These are phyloP conservation scores for Cystobasidium slooffiae DNA, from an alignment of 1,284 basidiomycete genomes.

Conservation along the genomic window DNA sequence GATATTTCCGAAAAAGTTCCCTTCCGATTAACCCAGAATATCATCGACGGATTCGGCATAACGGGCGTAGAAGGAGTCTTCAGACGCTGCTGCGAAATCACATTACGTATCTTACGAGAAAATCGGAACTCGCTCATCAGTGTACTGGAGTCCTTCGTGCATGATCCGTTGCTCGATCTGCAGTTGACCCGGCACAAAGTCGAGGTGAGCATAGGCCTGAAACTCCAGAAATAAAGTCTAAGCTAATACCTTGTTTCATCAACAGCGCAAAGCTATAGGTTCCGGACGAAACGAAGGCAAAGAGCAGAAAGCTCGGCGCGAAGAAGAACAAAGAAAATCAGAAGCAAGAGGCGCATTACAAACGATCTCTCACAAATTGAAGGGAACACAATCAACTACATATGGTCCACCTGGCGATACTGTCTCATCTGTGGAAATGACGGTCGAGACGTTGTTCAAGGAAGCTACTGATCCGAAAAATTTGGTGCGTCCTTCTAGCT, in stretches of 20 bases:
- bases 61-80: constrained; percentile 94
- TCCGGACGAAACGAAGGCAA: constrained; percentile 19
- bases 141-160: constrained; percentile 95
- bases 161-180: constrained; percentile 97
- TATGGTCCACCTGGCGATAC: constrained; percentile 65
- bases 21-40: constrained; percentile 92
- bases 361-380: constrained; percentile 81
- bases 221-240: background rate
- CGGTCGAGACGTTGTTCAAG: constrained; percentile 87
- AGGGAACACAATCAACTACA: constrained; percentile 66
- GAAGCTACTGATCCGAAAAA: constrained; percentile 76
- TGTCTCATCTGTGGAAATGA: constrained; percentile 76
- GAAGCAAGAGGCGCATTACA: constrained; percentile 73
- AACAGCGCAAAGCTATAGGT: background rate
- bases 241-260: background rate
- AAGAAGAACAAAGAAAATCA: constrained; percentile 53
- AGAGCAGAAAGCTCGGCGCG: constrained; percentile 54
- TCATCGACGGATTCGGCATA: constrained; percentile 90
- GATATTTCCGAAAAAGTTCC: constrained; percentile 92
- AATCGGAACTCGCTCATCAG: constrained; percentile 95
- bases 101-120: constrained; percentile 81
- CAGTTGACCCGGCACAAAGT: constrained; percentile 66
- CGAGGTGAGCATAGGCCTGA: constrained; percentile 49
- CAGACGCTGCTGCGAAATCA: constrained; percentile 89
- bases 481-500: constrained; percentile 63